Evolutionary conservation across 257 asterid species (phyloP).

Genomic region (Knoxia roxburghii): DNA sequence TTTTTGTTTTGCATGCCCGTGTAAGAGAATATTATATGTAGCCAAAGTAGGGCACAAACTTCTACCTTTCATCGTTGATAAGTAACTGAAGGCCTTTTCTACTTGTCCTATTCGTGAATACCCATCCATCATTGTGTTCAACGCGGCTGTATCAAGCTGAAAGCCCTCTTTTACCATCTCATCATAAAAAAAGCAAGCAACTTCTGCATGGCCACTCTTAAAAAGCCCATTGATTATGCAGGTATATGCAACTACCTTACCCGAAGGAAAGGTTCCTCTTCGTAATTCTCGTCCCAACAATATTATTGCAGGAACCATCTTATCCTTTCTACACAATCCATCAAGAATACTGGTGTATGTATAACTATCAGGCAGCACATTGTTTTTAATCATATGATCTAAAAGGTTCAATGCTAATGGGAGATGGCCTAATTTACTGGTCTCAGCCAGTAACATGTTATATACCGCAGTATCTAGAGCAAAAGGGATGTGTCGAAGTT

Average conservation of each 20-base stretch:
- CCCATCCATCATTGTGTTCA: conserved; percentile 69
- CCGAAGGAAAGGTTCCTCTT: conserved; percentile 38
- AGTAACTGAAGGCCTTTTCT: conserved; percentile 29
- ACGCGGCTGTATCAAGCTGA: conserved; percentile 49
- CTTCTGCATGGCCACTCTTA: conserved; percentile 58
- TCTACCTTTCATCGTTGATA: conserved; percentile 33
- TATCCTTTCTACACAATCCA: conserved; percentile 62
- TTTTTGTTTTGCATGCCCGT: conserved; percentile 48
- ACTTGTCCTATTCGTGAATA: conserved; percentile 54
- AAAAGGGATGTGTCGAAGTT: conserved; percentile 40
- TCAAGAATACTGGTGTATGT: conserved; percentile 51
- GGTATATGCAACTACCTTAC: conserved; percentile 51
- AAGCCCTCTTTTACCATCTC: conserved; percentile 45
- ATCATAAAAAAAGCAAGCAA: conserved; percentile 50
- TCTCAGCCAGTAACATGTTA: conserved; percentile 59
- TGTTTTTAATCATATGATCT: conserved; percentile 51
- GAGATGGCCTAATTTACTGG: conserved; percentile 47
- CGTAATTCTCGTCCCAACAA: conserved; percentile 42
- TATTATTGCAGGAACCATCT: conserved; percentile 57
- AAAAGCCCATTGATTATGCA: conserved; percentile 66
- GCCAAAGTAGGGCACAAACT: conserved; percentile 48
- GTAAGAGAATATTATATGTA: conserved; percentile 71
- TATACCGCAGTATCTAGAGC: conserved; percentile 43
- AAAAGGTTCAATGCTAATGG: conserved; percentile 39
- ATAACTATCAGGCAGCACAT: conserved; percentile 57